These are phyloP conservation scores for Catharanthus roseus DNA, from an alignment of 257 asterid species.

Conservation along the genomic window DNA sequence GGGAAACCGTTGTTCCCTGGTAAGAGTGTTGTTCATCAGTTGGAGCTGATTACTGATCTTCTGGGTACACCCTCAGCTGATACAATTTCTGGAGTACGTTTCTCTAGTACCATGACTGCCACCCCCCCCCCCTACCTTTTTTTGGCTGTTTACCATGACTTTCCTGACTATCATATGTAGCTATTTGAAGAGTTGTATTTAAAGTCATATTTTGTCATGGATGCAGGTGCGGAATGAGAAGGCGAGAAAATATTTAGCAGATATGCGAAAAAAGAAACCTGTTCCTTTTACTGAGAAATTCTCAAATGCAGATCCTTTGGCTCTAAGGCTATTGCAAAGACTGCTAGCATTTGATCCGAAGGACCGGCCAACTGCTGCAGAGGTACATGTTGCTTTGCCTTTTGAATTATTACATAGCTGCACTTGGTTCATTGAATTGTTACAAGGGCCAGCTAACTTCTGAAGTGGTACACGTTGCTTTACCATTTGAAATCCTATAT, in stretches of 20 bases:
- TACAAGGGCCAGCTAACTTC: no score
- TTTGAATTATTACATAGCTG: neutral
- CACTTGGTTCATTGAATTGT: no score
- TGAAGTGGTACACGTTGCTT: no score
- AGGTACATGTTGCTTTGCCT: constrained; percentile 40
- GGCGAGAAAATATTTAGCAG: constrained; percentile 80
- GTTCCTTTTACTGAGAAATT: constrained; percentile 63
- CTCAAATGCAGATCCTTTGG: constrained; percentile 60
- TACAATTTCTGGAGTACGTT: constrained; percentile 64
- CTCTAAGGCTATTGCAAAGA: constrained; percentile 61
- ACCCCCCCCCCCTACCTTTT: no score
- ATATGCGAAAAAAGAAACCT: constrained; percentile 63
- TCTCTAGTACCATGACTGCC: no score
- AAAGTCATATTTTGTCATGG: constrained; percentile 12
- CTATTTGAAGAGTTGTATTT: constrained; percentile 3
- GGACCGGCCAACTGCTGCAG: constrained; percentile 87
- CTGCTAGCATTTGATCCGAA: constrained; percentile 87
- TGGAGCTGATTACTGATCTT: constrained; percentile 84
- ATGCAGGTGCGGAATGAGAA: constrained; percentile 87
- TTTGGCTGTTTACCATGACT: neutral
- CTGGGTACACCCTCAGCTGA: constrained; percentile 85
- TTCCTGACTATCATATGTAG: neutral
- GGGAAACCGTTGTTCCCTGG: constrained; percentile 96
- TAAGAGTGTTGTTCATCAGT: constrained; percentile 86
- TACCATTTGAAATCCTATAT: no score